A percentile compares a stretch with the other conserved stretches of the same genome.
Evolutionary conservation across 345 rosid genomes (phyloP).

Genomic region (Reutealis trisperma): DNA sequence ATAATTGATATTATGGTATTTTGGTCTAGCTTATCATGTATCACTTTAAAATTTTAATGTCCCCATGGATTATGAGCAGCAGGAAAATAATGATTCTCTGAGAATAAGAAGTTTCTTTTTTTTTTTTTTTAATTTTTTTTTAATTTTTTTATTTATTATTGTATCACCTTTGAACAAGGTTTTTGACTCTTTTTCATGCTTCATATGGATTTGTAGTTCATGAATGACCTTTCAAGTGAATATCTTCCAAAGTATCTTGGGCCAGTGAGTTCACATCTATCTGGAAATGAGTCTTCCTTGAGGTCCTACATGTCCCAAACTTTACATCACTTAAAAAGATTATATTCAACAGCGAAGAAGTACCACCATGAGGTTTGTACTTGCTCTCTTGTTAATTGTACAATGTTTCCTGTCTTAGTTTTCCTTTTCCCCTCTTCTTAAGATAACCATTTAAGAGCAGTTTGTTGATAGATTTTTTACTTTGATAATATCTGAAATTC

Average conservation of each 20-base stretch:
- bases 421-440: not conserved
- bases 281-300: constrained; percentile 27
- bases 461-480: not conserved
- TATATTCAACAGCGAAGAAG: constrained; percentile 47
- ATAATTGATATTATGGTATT: not conserved
- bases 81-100: not conserved
- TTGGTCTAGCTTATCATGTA: not conserved
- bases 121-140: not conserved
- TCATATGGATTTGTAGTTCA: constrained; percentile 36
- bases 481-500: too few species aligned
- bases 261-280: constrained; percentile 31
- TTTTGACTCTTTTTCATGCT: constrained; percentile 17
- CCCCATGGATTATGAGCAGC: not conserved
- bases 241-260: constrained; percentile 38
- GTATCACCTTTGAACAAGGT: too few species aligned
- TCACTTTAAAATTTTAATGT: not conserved
- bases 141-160: too few species aligned
- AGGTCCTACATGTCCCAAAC: constrained; percentile 35
- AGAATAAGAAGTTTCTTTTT: not conserved
- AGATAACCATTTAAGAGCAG: not conserved
- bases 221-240: constrained; percentile 35
- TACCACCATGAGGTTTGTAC: constrained; percentile 77
- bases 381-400: not conserved
- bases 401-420: not conserved
- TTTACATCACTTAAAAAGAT: constrained; percentile 37